A percentile compares a stretch with the other conserved stretches of the same genome.
Evolutionary conservation across 345 rosid genomes (phyloP).

Genomic region (Eucalyptus grandis): DNA sequence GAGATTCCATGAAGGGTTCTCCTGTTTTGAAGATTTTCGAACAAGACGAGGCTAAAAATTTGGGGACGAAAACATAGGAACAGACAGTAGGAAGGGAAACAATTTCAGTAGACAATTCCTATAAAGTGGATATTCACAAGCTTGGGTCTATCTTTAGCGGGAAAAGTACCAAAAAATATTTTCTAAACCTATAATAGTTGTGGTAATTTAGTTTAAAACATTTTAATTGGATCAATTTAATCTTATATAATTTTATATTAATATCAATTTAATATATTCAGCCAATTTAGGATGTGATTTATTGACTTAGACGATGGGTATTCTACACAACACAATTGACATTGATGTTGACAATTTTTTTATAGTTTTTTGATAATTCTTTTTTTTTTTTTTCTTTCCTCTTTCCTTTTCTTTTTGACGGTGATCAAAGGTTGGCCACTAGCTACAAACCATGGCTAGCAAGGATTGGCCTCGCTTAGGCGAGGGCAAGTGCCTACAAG

Average conservation of each 20-base stretch:
- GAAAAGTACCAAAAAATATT: too few relatives aligned
- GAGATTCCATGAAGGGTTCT: not conserved
- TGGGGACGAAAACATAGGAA: not conserved
- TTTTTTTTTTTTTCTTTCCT: too few relatives aligned
- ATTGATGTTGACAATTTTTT: rapidly evolving
- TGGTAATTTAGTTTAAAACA: too few relatives aligned
- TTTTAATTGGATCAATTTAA: too few relatives aligned
- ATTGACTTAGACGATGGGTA: rapidly evolving
- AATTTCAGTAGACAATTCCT: too few relatives aligned
- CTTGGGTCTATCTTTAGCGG: too few relatives aligned
- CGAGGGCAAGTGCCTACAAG: too few relatives aligned
- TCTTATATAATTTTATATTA: rapidly evolving
- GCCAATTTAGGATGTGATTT: too few relatives aligned
- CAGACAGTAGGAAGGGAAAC: not conserved
- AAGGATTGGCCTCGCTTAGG: too few relatives aligned
- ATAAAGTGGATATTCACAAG: too few relatives aligned
- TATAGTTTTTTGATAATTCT: too few relatives aligned
- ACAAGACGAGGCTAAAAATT: not conserved
- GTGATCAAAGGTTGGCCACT: rapidly evolving
- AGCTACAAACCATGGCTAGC: rapidly evolving
- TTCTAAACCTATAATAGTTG: too few relatives aligned
- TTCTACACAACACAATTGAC: rapidly evolving
- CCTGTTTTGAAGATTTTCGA: not conserved
- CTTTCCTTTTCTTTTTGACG: rapidly evolving
- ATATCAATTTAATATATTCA: rapidly evolving